phyloP scores from a whole-genome alignment of 2,329 filamentous ascomycete species.

The Aspergillus japonicus region DNA sequence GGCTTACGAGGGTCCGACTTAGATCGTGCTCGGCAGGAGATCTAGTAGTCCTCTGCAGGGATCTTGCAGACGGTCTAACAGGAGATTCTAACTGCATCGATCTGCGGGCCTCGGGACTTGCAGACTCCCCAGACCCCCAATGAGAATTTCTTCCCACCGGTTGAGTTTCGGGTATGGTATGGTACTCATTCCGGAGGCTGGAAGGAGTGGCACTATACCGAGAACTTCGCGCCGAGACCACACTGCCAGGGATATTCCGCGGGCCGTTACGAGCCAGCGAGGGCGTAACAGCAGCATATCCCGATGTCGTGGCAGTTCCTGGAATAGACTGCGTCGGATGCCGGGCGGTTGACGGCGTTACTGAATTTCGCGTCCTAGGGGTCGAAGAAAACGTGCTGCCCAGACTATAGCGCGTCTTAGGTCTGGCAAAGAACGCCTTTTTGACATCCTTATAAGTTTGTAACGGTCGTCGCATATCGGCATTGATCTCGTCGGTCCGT shows the following conservation, averaged over 20 bases:
- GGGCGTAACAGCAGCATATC: neutral
- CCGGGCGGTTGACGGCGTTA: neutral
- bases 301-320: neutral
- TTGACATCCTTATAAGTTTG: conserved; percentile 42
- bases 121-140: neutral
- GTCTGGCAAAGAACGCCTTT: conserved; percentile 24
- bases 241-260: neutral
- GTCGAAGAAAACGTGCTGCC: conserved; percentile 19
- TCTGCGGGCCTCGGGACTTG: neutral
- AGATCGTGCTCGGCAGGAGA: neutral
- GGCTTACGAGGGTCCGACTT: neutral
- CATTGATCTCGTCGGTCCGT: conserved; percentile 47
- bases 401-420: conserved; percentile 16
- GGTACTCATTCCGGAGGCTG: neutral
- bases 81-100: neutral
- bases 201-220: neutral
- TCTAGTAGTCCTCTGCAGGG: neutral
- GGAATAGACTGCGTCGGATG: neutral
- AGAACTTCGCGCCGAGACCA: neutral
- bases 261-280: neutral
- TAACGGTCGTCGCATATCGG: conserved; percentile 37
- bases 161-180: neutral
- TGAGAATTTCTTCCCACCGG: neutral
- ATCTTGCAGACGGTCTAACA: neutral
- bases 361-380: conserved; percentile 1